A percentile compares a stretch with the other conserved stretches of the same genome.
Evolutionary conservation across 192 early-diverging fungal species (phyloP).

Genomic region (Linnemannia schmuckeri): DNA sequence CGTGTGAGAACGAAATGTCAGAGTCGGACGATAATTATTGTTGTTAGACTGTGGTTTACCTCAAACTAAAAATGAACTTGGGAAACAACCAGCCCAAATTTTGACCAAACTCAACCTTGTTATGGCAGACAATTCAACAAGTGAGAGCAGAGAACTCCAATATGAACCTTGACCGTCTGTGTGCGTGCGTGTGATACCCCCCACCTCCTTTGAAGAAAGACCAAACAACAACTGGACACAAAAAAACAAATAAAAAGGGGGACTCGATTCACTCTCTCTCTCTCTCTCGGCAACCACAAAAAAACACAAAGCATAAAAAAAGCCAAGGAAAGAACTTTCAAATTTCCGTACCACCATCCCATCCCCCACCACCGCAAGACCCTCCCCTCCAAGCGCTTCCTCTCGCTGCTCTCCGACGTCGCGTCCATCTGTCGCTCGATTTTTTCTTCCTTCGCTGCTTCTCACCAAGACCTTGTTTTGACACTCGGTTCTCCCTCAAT

Average conservation of each 20-base stretch:
- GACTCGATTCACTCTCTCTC: neutral
- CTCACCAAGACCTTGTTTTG: too few species aligned
- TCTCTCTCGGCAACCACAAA: neutral
- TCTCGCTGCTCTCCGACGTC: too few species aligned
- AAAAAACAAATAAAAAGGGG: neutral
- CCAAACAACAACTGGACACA: neutral
- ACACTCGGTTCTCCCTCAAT: neutral
- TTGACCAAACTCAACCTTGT: too few species aligned
- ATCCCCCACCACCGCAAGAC: neutral
- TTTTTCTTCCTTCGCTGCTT: too few species aligned
- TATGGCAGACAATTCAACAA: too few species aligned
- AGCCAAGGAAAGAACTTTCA: neutral
- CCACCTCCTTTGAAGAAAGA: neutral
- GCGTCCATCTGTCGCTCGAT: too few species aligned
- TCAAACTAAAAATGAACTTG: too few species aligned
- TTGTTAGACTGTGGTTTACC: too few species aligned
- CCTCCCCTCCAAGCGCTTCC: too few species aligned
- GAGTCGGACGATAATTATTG: too few species aligned
- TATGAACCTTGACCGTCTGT: neutral
- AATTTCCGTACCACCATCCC: neutral
- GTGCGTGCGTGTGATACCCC: neutral
- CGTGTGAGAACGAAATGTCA: too few species aligned
- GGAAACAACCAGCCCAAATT: too few species aligned
- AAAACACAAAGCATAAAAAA: neutral
- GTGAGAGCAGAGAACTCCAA: neutral